phyloP scores from a whole-genome alignment of 331 rosid genomes.

The Spiraea crenata region DNA sequence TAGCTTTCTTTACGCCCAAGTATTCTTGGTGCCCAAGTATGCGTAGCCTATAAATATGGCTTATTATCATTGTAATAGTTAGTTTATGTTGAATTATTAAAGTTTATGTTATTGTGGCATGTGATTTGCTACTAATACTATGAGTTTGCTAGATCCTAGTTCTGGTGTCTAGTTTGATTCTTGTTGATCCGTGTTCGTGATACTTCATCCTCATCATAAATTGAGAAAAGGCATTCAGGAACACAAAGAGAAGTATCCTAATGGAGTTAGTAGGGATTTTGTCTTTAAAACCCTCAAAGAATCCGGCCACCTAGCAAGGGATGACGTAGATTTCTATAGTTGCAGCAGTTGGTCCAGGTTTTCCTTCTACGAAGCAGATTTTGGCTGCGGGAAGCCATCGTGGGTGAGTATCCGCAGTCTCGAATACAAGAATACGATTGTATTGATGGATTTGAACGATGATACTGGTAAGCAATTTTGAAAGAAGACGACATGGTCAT shows the following conservation, averaged over 20 bases:
- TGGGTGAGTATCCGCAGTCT: slow-evolving; percentile 17
- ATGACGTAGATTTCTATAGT: not conserved
- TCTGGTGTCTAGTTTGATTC: no score
- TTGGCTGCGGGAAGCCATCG: slow-evolving; percentile 33
- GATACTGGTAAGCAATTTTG: slow-evolving; percentile 20
- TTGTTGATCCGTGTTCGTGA: no score
- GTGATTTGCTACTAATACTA: no score
- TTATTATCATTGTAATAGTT: no score
- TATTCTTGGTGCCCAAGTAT: no score
- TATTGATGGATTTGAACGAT: slow-evolving; percentile 15
- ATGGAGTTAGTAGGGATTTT: not conserved
- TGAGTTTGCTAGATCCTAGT: no score
- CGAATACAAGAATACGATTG: not conserved
- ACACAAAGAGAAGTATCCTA: not conserved
- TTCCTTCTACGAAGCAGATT: slow-evolving; percentile 25
- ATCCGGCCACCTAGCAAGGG: not conserved
- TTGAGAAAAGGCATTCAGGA: slow-evolving; percentile 18
- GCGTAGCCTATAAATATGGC: no score
- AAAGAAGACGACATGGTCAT: slow-evolving; percentile 10
- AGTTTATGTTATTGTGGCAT: no score
- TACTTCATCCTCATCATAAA: no score
- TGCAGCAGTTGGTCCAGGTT: slow-evolving; percentile 35
- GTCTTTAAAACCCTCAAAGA: not conserved
- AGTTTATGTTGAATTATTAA: no score
- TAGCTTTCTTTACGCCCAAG: no score